Percentiles rank a stretch among this genome's conserved stretches.
Conservation (phyloP, 768 basidiomycete genomes). For the Tremella mesenterica region DNA sequence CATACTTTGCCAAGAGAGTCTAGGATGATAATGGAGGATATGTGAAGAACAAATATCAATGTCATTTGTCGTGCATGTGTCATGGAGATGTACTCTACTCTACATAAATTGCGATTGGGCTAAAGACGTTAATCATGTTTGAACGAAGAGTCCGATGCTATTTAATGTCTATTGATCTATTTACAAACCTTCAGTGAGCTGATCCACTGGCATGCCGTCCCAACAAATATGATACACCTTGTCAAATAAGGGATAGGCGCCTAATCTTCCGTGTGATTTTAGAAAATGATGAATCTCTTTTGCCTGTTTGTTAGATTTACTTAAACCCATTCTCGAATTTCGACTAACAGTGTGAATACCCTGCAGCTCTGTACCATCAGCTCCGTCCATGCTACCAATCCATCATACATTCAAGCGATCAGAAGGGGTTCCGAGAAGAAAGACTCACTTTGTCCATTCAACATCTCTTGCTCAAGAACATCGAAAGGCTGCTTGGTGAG, state of each 20-base stretch:
- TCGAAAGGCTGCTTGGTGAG: constrained; percentile 43
- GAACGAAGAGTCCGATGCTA: no score
- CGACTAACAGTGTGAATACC: constrained; percentile 44
- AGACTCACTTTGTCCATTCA: constrained; percentile 47
- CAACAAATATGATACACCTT: constrained; percentile 43
- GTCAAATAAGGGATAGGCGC: constrained; percentile 48
- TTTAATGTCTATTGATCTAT: no score
- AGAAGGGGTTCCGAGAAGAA: neutral
- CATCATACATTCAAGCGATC: no score
- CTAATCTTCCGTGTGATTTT: constrained; percentile 41
- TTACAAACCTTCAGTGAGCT: constrained; percentile 33
- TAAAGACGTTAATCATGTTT: no score
- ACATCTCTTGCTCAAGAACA: constrained; percentile 47
- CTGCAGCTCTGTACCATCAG: constrained; percentile 44
- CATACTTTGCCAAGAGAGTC: no score
- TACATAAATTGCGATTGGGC: no score
- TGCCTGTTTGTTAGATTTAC: constrained; percentile 26
- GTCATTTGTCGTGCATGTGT: no score
- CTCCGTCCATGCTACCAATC: neutral
- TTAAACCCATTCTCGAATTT: neutral
- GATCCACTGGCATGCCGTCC: constrained; percentile 36
- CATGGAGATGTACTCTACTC: no score
- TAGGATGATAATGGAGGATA: no score
- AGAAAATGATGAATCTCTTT: constrained; percentile 48
- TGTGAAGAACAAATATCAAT: no score